Conservation (phyloP, 768 basidiomycete species). For the Psilocybe tampanensis region DNA sequence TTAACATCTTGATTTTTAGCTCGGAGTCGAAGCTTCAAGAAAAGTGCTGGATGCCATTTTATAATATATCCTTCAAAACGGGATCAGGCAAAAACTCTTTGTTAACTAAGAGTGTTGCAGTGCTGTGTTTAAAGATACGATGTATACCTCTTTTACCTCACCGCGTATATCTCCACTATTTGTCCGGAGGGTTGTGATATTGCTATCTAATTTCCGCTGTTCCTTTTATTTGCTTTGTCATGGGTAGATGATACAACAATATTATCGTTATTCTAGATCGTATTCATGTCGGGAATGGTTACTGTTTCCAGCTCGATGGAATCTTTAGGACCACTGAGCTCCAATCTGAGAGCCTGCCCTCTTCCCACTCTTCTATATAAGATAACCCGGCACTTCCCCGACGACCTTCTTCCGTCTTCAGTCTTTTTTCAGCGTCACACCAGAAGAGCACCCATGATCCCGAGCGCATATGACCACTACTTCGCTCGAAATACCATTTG, state of each 20-base stretch:
- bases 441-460: slow-evolving; percentile 94
- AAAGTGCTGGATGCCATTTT: slow-evolving; percentile 77
- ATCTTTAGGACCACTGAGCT: slow-evolving; percentile 65
- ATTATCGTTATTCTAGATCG: slow-evolving; percentile 14
- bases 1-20: slow-evolving; percentile 44
- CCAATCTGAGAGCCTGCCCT: slow-evolving; percentile 72
- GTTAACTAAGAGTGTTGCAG: not conserved
- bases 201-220: slow-evolving; percentile 12
- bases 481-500: slow-evolving; percentile 99
- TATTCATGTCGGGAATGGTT: slow-evolving; percentile 1
- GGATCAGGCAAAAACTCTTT: not conserved
- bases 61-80: slow-evolving; percentile 21
- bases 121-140: not conserved
- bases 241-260: slow-evolving; percentile 19
- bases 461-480: slow-evolving; percentile 85
- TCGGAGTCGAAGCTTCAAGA: slow-evolving; percentile 91
- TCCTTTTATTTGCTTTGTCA: not conserved
- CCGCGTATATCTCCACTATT: not conserved
- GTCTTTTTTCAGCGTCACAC: slow-evolving; percentile 93
- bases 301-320: slow-evolving; percentile 76
- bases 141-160: not conserved
- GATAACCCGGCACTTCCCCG: slow-evolving; percentile 66
- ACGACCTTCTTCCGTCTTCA: slow-evolving; percentile 69
- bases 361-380: slow-evolving; percentile 78
- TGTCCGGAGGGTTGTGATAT: not conserved